Conservation (phyloP, 768 basidiomycete species). For the Xerocomellus chrysenteron region DNA sequence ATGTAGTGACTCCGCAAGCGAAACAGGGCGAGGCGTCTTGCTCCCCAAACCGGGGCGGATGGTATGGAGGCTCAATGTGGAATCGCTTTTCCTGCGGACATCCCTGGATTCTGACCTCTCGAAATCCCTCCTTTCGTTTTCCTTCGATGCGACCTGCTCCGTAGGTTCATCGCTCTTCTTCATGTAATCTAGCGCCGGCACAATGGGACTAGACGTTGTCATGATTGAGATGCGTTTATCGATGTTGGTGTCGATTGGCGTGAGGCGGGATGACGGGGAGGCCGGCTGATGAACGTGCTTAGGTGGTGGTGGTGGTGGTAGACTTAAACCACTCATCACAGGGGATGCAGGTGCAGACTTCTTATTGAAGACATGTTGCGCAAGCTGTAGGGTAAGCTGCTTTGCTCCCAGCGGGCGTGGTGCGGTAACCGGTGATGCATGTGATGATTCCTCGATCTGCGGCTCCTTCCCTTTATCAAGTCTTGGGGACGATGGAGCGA, state of each 20-base stretch:
- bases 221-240: slow-evolving; percentile 52
- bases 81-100: slow-evolving; percentile 78
- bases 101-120: slow-evolving; percentile 55
- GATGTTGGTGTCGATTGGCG: slow-evolving; percentile 21
- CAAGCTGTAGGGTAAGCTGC: slow-evolving; percentile 41
- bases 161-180: slow-evolving; percentile 38
- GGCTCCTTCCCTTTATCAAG: slow-evolving; percentile 22
- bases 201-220: slow-evolving; percentile 52
- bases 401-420: slow-evolving; percentile 30
- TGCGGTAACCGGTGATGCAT: slow-evolving; percentile 8
- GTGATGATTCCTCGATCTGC: slow-evolving; percentile 18
- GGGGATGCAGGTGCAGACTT: slow-evolving; percentile 35
- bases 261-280: slow-evolving; percentile 24
- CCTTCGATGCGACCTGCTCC: slow-evolving; percentile 21
- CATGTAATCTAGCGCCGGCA: slow-evolving; percentile 58
- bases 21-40: slow-evolving; percentile 68
- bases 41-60: slow-evolving; percentile 54
- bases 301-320: slow-evolving; percentile 40
- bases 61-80: slow-evolving; percentile 76
- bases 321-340: slow-evolving; percentile 28
- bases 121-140: slow-evolving; percentile 30
- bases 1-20: slow-evolving; percentile 74
- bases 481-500: slow-evolving; percentile 19
- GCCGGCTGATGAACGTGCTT: slow-evolving; percentile 28
- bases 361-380: slow-evolving; percentile 48